Conservation (phyloP, 169 alveolate species). For the Cryptosporidium canis region DNA sequence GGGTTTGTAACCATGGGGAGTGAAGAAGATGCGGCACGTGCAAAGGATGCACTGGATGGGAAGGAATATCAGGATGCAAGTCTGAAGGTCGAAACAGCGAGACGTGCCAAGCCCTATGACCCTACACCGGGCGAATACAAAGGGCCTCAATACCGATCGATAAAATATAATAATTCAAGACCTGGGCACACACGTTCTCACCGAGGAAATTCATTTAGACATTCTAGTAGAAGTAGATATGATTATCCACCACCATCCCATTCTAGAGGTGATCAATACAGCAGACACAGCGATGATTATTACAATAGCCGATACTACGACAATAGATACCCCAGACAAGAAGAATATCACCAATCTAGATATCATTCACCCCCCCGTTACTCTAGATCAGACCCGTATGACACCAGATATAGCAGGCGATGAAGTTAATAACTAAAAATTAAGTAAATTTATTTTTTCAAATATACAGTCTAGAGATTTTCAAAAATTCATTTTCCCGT, state of each 20-base stretch:
- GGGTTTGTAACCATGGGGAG: constrained; percentile 68
- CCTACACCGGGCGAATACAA: constrained; percentile 72
- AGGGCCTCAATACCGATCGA: constrained; percentile 72
- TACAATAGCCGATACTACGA: constrained; percentile 59
- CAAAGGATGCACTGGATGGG: constrained; percentile 67
- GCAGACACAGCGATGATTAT: constrained; percentile 58
- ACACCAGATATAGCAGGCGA: constrained; percentile 60
- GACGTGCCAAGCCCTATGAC: constrained; percentile 71
- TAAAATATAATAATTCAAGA: constrained; percentile 46
- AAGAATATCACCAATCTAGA: constrained; percentile 49
- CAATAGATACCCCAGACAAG: constrained; percentile 50
- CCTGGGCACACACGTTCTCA: constrained; percentile 21
- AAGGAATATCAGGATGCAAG: constrained; percentile 69
- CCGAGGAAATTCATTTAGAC: constrained; percentile 61
- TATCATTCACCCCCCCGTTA: constrained; percentile 69
- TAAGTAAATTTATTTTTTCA: constrained; percentile 10
- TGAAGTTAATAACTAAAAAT: constrained; percentile 30
- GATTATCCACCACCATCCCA: constrained; percentile 64
- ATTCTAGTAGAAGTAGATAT: constrained; percentile 36
- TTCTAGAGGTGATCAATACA: constrained; percentile 56
- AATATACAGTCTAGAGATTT: constrained; percentile 5
- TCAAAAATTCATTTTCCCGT: constrained; percentile 37
- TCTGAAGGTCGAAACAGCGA: constrained; percentile 67
- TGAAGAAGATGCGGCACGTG: constrained; percentile 71
- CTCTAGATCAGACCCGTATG: constrained; percentile 73